Conservation (phyloP, 768 basidiomycete species). For the Boletus insuetus region DNA sequence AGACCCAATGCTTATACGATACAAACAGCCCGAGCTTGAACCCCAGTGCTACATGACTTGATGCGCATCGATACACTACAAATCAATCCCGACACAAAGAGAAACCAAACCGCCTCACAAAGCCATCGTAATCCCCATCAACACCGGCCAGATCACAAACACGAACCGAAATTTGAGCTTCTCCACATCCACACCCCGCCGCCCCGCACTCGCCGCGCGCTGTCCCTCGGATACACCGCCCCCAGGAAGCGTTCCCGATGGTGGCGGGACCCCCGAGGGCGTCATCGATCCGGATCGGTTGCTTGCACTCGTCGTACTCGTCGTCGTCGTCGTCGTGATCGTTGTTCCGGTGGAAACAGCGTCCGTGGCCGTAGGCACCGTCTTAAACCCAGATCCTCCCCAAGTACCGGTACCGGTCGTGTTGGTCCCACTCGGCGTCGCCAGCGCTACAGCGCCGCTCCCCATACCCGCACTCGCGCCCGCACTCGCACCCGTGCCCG, state of each 20-base stretch:
- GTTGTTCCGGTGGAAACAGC: conserved; percentile 4
- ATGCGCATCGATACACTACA: neutral
- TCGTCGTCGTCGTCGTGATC: neutral
- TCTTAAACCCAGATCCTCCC: conserved; percentile 4
- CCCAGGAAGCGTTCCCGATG: conserved; percentile 9
- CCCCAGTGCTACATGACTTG: too few relatives aligned
- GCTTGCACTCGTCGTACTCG: conserved; percentile 1
- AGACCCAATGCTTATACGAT: too few relatives aligned
- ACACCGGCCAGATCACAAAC: conserved; percentile 54
- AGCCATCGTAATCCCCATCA: conserved; percentile 57
- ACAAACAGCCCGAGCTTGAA: too few relatives aligned
- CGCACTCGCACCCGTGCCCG: neutral
- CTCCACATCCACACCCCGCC: conserved; percentile 30
- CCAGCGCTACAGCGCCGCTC: conserved; percentile 1
- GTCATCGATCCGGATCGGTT: neutral
- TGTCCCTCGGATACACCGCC: neutral
- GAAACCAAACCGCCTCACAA: conserved; percentile 28
- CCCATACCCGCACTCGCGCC: neutral
- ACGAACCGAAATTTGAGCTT: conserved; percentile 45
- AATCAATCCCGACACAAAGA: neutral
- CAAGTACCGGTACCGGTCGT: neutral
- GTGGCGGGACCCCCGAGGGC: conserved; percentile 5
- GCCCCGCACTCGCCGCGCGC: conserved; percentile 19
- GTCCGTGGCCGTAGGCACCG: neutral
- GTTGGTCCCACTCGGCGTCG: conserved; percentile 5